Evolutionary conservation across 805 yeast genomes (phyloP).

Genomic region (Kurtzmaniella cleridarum): DNA sequence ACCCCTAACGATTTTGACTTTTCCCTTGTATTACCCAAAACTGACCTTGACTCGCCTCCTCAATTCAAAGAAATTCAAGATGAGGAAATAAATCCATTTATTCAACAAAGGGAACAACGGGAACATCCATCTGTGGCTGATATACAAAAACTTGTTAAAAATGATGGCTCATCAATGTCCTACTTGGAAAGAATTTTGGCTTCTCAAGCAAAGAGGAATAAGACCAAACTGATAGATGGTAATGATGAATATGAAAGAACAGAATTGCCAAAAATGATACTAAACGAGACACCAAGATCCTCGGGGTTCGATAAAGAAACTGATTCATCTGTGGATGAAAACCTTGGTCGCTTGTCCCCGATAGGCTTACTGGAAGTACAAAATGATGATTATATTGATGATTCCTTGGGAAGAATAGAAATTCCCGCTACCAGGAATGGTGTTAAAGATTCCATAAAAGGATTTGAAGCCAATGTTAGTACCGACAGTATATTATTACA

Average conservation of each 20-base stretch:
- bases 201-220: constrained; percentile 11
- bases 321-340: too few species aligned
- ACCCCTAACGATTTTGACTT: constrained; percentile 16
- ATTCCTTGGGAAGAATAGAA: too few species aligned
- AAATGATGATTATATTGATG: too few species aligned
- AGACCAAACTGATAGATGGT: constrained; percentile 1
- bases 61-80: constrained; percentile 2
- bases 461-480: too few species aligned
- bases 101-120: background rate
- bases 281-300: background rate
- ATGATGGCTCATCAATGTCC: constrained; percentile 8
- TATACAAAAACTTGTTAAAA: background rate
- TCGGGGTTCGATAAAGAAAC: background rate
- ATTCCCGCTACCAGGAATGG: too few species aligned
- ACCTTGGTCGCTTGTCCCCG: too few species aligned
- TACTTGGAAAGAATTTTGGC: constrained; percentile 29
- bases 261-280: background rate
- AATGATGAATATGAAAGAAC: constrained; percentile 1
- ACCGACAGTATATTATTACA: too few species aligned
- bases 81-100: constrained; percentile 9
- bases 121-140: background rate
- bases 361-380: too few species aligned
- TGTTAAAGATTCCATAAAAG: too few species aligned
- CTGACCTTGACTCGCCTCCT: constrained; percentile 11
- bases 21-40: constrained; percentile 25